Base-by-base conservation (phyloP, 768 basidiomycete genomes). In the Dentipellis sp. region DNA sequence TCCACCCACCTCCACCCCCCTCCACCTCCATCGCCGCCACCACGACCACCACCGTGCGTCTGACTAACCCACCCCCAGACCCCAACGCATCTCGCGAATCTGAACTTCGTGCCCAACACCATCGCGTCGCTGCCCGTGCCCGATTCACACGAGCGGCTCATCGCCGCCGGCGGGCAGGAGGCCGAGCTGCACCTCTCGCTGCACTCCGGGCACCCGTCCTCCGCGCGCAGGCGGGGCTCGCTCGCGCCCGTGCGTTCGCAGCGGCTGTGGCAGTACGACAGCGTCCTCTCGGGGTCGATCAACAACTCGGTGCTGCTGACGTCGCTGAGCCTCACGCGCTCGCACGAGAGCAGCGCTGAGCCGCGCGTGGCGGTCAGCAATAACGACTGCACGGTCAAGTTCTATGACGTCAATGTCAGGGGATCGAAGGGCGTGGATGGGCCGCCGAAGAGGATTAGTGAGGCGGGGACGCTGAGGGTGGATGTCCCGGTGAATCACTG, bases 321-420 rank as follows among this genome's bases (percentile, higher is more conserved):
- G 52, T 82, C 83, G 16, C 70, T 87, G 57, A 81, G 75, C 61
- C 69, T 86, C 37, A 78, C 82, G 10, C 73, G 75, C 36, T 80
- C 84, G 19, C 71, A 81, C 58, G 74, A 85, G 65, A 83, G 80
- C 66, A 80, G 80, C 59, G 76, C 78, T 9, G 88, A 91, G 63
- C 91, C 91, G 0, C 75, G 91, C 8, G 75, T 94, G 46, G 79
- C 82, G 22, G 82, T 94, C 58, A 88, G 86, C 71, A 94, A 94
- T 66, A 97, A 97, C 67, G 92, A 94, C 64, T 76, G 78, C 53
- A 80, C 81, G 0, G 81, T 95, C 64, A 86, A 83, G 67, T 82
- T 94, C 63, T 94, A 87, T 65, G 84, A 90, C 53, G 72, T 94
- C 11, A 78, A 85, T 2, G 67, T 84, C 36, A 74, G 83, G 34